Conservation (phyloP, 805 yeast genomes). For the Maudiozyma turicensis region DNA sequence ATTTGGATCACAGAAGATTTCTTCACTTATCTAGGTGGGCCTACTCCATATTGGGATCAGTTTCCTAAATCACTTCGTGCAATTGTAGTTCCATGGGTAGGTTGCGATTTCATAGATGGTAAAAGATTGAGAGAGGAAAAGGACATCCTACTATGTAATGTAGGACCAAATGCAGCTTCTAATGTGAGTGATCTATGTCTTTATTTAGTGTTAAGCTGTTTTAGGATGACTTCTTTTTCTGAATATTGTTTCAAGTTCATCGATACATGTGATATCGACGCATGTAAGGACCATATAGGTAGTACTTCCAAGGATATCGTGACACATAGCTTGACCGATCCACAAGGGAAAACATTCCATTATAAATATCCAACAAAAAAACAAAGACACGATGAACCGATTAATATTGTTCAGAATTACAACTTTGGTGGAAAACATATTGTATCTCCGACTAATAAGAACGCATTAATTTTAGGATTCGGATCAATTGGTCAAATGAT, state of each 20-base stretch:
- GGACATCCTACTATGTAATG: slow-evolving; percentile 50
- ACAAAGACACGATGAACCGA: background rate
- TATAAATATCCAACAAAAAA: background rate
- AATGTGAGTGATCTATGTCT: slow-evolving; percentile 70
- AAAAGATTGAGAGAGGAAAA: slow-evolving; percentile 32
- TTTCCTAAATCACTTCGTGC: slow-evolving; percentile 41
- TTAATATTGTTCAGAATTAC: slow-evolving; percentile 34
- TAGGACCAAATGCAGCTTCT: slow-evolving; percentile 47
- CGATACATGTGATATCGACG: slow-evolving; percentile 35
- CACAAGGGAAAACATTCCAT: background rate
- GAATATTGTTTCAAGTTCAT: slow-evolving; percentile 33
- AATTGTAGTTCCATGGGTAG: slow-evolving; percentile 51
- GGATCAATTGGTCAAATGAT: slow-evolving; percentile 66
- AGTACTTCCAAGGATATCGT: slow-evolving; percentile 11
- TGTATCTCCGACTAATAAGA: slow-evolving; percentile 47
- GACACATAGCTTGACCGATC: slow-evolving; percentile 1
- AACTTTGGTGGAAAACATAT: slow-evolving; percentile 37
- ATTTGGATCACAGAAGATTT: slow-evolving; percentile 49
- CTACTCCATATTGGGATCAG: slow-evolving; percentile 34
- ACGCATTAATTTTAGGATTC: slow-evolving; percentile 59
- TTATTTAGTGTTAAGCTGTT: slow-evolving; percentile 46
- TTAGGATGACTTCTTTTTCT: slow-evolving; percentile 46
- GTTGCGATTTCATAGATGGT: slow-evolving; percentile 38
- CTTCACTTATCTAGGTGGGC: slow-evolving; percentile 36
- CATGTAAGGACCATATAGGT: slow-evolving; percentile 34